Evolutionary conservation across 371 early-diverging fungal genomes (phyloP).

Genomic region (Smittium mucronatum): DNA sequence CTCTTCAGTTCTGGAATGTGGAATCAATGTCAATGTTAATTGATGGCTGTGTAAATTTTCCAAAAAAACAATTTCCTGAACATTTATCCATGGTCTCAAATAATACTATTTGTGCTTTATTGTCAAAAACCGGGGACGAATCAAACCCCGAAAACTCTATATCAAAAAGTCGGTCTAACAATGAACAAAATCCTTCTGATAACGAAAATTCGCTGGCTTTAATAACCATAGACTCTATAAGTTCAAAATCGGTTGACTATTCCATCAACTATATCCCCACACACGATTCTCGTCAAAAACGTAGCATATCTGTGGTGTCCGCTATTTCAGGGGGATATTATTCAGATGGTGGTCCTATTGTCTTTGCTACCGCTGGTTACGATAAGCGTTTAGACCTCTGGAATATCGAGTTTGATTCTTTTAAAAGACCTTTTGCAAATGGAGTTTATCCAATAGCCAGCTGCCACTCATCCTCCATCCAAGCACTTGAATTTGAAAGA

Average conservation of each 20-base stretch:
- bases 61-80: slow-evolving; percentile 7
- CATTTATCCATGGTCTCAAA: background rate
- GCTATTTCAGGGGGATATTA: background rate
- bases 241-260: background rate
- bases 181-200: background rate
- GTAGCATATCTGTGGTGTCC: background rate
- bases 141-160: background rate
- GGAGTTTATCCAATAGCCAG: background rate
- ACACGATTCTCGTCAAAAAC: background rate
- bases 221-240: background rate
- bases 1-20: slow-evolving; percentile 11
- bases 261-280: background rate
- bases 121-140: background rate
- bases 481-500: background rate
- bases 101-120: background rate
- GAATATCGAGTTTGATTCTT: slow-evolving; percentile 7
- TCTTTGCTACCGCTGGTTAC: slow-evolving; percentile 1
- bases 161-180: background rate
- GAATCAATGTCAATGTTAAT: background rate
- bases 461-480: background rate
- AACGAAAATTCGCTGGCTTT: background rate
- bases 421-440: background rate
- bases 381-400: slow-evolving; percentile 3
- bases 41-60: background rate
- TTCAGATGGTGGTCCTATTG: background rate